Conservation (phyloP, 2,329 filamentous ascomycete genomes). For the Xylaria sp. region DNA sequence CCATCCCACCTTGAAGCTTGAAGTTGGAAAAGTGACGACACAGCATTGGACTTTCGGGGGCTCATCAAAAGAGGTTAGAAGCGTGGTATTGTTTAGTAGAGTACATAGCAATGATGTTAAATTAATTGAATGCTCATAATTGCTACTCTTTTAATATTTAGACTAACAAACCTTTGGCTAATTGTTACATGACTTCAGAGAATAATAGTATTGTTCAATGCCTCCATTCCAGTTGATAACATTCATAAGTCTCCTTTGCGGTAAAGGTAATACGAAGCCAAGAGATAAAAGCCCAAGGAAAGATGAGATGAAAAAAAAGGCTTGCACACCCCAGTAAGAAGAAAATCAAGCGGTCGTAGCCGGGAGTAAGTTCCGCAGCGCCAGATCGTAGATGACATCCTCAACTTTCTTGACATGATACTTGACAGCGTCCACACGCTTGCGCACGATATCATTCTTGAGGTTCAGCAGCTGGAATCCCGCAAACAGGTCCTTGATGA, state of each 20-base stretch:
- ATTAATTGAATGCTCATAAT: not conserved
- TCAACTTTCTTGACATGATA: slow-evolving; percentile 98
- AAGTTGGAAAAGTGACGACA: slow-evolving; percentile 4
- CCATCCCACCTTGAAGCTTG: slow-evolving; percentile 14
- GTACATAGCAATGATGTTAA: no score
- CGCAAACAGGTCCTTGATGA: slow-evolving; percentile 93
- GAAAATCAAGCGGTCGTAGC: slow-evolving; percentile 40
- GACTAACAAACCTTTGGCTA: no score
- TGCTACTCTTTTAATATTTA: no score
- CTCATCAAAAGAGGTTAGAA: not conserved
- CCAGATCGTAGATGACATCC: slow-evolving; percentile 96
- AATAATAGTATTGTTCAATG: no score
- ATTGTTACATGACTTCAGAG: no score
- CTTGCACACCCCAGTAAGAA: not conserved
- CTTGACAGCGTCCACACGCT: slow-evolving; percentile 91
- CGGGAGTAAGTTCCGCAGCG: slow-evolving; percentile 79
- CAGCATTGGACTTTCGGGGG: not conserved
- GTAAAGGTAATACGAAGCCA: not conserved
- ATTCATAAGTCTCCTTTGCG: no score
- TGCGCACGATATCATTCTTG: slow-evolving; percentile 91
- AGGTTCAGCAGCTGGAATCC: slow-evolving; percentile 97
- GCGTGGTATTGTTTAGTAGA: not conserved
- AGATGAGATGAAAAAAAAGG: not conserved
- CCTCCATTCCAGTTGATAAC: no score
- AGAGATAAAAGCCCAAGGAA: no score